Evolutionary conservation across 129 eudicot species (phyloP), one percentile per base, ranked within the genome.

Genomic region (Flaveria bidentis): DNA sequence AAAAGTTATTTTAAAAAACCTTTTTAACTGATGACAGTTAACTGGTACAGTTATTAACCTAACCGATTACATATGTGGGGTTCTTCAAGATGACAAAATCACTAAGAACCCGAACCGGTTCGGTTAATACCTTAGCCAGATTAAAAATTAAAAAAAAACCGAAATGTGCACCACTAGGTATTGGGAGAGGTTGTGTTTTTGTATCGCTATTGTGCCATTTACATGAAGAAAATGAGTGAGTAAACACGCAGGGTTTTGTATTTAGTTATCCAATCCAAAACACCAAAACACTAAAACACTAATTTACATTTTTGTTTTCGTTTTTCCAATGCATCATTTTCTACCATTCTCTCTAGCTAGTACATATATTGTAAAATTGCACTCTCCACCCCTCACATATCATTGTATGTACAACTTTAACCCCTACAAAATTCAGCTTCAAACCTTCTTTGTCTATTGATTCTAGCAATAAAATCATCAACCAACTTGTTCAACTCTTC

Each of bases 391-490:
- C 74, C 9, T 52, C 13, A 12, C 44, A 22, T 18, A 80, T 41
- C 39, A 63, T 72, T 49, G 55, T 66, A 41, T 66, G 30, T 30
- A 80, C 84, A 74, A 10, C 23, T 55, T 80, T 77, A 77, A 78
- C 63, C 79, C 72, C 80, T 77, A 74, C 71, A 74, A 80, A 53
- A 75, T 67, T 73, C 76, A 36, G 80, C 85, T 76, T 88, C 88
- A 76, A 88, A 79, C 72, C 64, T 78, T 70, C 89, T 81, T 73
- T 81, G 89, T 73, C 73, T 83, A 68, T 80, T 85, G 42, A 88
- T 82, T 51, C 81, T 85, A 42, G 89, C 90, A 49, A 88, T 88
- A 67, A 88, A 85, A 74, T 83, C 88, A 81, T 88, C 92, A 25
- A 83, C 88, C 81, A 84, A 67, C 75, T 78, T 88, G 76, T 85